Evolutionary conservation across 306 rosid species (phyloP).

Genomic region (Fragaria ananassa): DNA sequence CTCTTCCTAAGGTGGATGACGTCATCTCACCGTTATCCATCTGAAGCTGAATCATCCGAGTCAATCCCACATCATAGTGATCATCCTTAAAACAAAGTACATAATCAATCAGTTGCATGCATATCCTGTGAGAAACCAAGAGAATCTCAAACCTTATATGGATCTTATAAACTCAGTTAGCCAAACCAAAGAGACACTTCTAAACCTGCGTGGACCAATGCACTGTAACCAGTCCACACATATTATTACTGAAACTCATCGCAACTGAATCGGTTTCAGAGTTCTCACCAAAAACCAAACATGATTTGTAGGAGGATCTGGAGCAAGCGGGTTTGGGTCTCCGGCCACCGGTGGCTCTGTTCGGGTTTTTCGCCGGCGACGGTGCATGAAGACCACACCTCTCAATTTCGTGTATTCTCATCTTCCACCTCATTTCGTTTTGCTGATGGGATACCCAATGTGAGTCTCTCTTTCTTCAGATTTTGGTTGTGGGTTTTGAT

Average conservation of each 20-base stretch:
- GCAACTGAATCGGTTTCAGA: not conserved
- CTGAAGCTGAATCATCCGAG: not conserved
- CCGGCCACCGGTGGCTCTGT: slow-evolving; percentile 24
- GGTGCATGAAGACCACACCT: not conserved
- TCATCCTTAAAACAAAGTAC: no score
- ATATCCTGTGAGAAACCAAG: no score
- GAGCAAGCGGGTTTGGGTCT: slow-evolving; percentile 27
- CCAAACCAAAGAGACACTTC: not conserved
- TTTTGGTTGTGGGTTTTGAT: not conserved
- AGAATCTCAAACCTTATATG: no score
- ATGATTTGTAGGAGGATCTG: slow-evolving; percentile 41
- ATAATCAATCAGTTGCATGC: no score
- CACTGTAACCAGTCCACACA: not conserved
- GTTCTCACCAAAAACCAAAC: not conserved
- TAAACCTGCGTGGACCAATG: not conserved
- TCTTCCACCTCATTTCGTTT: slow-evolving; percentile 23
- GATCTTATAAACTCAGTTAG: no score
- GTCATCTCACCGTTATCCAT: not conserved
- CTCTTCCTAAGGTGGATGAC: no score
- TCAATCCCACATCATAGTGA: no score
- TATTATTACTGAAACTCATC: not conserved
- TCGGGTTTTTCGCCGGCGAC: not conserved
- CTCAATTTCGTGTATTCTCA: slow-evolving; percentile 10
- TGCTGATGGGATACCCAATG: slow-evolving; percentile 24
- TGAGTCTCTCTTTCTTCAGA: slow-evolving; percentile 21